Conservation (phyloP, 768 basidiomycete genomes). For the Termitomyces titanicus region DNA sequence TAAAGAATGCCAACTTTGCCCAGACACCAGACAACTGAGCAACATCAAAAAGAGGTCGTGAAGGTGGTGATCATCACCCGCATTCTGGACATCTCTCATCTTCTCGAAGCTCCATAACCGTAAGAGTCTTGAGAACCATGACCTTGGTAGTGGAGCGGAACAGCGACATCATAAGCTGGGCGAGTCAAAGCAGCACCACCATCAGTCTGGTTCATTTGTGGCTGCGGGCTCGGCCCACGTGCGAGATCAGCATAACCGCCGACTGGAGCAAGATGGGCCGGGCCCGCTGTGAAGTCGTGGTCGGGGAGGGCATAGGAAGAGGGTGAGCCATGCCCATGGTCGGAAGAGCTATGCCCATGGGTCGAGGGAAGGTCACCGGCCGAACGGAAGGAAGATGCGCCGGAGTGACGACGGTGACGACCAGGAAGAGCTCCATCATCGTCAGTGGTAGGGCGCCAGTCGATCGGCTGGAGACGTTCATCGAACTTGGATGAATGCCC, state of each 20-base stretch:
- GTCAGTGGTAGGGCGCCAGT: conserved; percentile 72
- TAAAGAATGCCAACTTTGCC: conserved; percentile 15
- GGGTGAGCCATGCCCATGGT: conserved; percentile 26
- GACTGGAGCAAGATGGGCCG: conserved; percentile 54
- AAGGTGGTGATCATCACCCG: conserved; percentile 5
- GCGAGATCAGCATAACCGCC: conserved; percentile 83
- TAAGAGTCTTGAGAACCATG: conserved; percentile 23
- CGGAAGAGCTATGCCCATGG: conserved; percentile 23
- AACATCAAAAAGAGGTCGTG: conserved; percentile 4
- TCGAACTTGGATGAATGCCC: conserved; percentile 77
- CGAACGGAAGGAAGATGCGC: conserved; percentile 71
- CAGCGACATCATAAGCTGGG: conserved; percentile 48
- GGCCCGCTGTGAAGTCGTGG: conserved; percentile 74
- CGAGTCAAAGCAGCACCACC: conserved; percentile 45
- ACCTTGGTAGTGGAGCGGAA: conserved; percentile 62
- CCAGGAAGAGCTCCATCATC: conserved; percentile 46
- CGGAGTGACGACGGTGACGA: conserved; percentile 52
- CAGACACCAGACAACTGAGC: conserved; percentile 1
- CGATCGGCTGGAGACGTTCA: conserved; percentile 81
- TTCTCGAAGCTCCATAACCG: conserved; percentile 23
- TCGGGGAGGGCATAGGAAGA: conserved; percentile 51
- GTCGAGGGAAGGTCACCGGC: conserved; percentile 33
- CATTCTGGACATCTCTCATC: conserved; percentile 1
- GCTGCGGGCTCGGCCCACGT: conserved; percentile 69
- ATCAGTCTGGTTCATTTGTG: conserved; percentile 58